phyloP scores from a whole-genome alignment of 177 flowering plant species.

The Vitis hybrid region DNA sequence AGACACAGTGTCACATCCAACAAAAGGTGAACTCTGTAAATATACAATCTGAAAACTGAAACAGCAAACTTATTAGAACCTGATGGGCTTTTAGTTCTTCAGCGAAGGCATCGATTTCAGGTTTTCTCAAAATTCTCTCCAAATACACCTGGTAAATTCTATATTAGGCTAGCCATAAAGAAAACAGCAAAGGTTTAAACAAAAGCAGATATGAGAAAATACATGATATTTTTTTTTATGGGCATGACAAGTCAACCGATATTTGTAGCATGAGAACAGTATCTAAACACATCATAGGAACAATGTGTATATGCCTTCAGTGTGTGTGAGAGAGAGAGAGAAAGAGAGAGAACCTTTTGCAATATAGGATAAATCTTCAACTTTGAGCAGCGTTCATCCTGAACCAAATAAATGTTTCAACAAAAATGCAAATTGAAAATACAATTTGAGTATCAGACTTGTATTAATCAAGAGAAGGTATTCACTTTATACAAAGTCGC shows the following conservation, averaged over 20 bases:
- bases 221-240: too few relatives aligned
- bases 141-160: conserved; percentile 68
- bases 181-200: not conserved
- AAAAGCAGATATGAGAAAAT: not conserved
- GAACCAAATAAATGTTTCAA: conserved; percentile 23
- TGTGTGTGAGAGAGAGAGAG: not conserved
- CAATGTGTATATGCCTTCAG: not conserved
- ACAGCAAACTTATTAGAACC: conserved; percentile 34
- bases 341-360: conserved; percentile 66
- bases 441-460: not conserved
- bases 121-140: conserved; percentile 96
- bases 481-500: conserved; percentile 93
- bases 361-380: conserved; percentile 92
- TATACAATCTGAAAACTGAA: not conserved
- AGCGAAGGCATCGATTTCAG: conserved; percentile 98
- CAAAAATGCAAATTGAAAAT: not conserved
- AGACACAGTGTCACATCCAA: not conserved
- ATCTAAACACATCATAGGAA: too few relatives aligned
- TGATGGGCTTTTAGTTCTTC: conserved; percentile 93
- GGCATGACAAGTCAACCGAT: too few relatives aligned
- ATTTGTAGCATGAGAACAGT: too few relatives aligned
- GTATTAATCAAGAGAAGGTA: not conserved
- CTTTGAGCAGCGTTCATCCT: conserved; percentile 98
- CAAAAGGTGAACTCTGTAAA: not conserved
- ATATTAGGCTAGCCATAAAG: conserved; percentile 1